Conservation (phyloP, 2,329 filamentous ascomycete genomes). For the Biscogniauxia sp. region DNA sequence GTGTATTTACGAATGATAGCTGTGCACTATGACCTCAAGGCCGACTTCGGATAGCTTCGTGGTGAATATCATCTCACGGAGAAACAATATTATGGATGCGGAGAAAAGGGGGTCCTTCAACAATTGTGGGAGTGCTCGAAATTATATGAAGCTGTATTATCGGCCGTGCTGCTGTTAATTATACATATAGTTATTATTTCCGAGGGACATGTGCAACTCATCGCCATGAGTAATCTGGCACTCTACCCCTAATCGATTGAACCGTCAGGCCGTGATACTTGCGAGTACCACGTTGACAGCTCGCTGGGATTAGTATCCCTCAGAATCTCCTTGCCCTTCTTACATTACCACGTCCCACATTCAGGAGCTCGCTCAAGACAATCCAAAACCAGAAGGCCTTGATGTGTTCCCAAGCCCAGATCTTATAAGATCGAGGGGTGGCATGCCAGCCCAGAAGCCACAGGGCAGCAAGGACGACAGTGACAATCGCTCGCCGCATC, state of each 20-base stretch:
- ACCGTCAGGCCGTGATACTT: no score
- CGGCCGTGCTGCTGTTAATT: background rate
- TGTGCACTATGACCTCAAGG: background rate
- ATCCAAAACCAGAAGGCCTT: constrained; percentile 17
- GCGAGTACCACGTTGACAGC: no score
- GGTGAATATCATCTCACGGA: background rate
- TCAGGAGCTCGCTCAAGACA: constrained; percentile 18
- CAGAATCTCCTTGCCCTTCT: background rate
- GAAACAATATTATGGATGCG: background rate
- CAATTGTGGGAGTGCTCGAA: background rate
- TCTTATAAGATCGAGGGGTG: constrained; percentile 14
- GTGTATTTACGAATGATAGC: background rate
- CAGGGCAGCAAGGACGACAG: constrained; percentile 14
- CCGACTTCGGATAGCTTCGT: background rate
- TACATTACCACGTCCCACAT: constrained; percentile 6
- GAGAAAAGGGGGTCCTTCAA: background rate
- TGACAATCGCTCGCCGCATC: constrained; percentile 15
- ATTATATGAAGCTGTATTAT: background rate
- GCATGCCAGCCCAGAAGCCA: constrained; percentile 20
- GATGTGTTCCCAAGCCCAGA: constrained; percentile 22
- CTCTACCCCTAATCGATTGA: no score
- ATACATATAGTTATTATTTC: background rate
- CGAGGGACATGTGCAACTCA: no score
- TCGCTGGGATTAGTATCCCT: no score
- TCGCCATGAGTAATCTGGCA: no score